A percentile compares a stretch with the other conserved stretches of the same genome.
Evolutionary conservation across 2,329 filamentous ascomycete species (phyloP).

Genomic region (Penicillium palitans): DNA sequence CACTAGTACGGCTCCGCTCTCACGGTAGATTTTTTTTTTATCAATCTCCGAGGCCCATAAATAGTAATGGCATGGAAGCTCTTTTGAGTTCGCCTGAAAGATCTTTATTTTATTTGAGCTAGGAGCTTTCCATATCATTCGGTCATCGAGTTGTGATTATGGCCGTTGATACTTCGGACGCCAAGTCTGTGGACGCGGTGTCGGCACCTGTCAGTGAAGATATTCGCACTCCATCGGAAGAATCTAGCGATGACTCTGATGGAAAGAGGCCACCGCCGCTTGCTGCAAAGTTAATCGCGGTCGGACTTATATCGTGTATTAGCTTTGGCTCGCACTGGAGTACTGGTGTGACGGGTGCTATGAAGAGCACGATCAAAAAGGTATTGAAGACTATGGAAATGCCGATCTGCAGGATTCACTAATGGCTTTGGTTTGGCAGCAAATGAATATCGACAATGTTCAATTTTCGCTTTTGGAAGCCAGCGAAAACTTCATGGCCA

Average conservation of each 20-base stretch:
- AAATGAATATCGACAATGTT: slow-evolving; percentile 61
- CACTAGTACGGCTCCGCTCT: neutral
- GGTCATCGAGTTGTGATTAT: neutral
- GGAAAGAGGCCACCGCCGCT: slow-evolving; percentile 29
- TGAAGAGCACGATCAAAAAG: slow-evolving; percentile 64
- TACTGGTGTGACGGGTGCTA: slow-evolving; percentile 59
- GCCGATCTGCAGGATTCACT: neutral
- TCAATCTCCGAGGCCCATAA: slow-evolving; percentile 9
- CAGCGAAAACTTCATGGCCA: slow-evolving; percentile 64
- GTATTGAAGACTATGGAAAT: slow-evolving; percentile 13
- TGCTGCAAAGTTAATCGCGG: slow-evolving; percentile 44
- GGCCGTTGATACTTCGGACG: neutral
- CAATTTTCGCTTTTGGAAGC: slow-evolving; percentile 61
- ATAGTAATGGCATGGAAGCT: neutral
- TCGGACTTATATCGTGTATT: slow-evolving; percentile 49
- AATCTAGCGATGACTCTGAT: slow-evolving; percentile 4
- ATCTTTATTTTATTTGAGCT: neutral
- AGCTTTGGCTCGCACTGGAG: slow-evolving; percentile 63
- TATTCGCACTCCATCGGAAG: neutral
- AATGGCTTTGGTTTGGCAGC: slow-evolving; percentile 13
- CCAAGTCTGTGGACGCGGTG: slow-evolving; percentile 13
- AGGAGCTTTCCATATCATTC: neutral
- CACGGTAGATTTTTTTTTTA: slow-evolving; percentile 4
- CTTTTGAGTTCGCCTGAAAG: neutral
- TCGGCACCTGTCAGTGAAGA: slow-evolving; percentile 1